Conservation (phyloP, 78 protist species). For the Pelomyxa schiedti region DNA sequence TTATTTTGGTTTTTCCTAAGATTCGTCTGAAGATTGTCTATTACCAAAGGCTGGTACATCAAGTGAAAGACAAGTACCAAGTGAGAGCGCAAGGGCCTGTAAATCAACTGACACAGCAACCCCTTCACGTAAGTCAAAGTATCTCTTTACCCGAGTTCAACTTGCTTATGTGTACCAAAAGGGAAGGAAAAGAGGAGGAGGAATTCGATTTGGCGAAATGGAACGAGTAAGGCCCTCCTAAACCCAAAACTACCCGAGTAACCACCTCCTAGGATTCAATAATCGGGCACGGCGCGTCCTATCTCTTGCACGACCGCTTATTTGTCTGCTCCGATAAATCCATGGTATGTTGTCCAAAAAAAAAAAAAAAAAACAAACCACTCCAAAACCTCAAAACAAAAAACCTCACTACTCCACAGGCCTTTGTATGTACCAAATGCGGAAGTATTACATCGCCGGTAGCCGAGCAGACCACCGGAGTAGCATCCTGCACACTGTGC, state of each 20-base stretch:
- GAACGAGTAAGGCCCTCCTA: too few relatives aligned
- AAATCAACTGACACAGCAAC: constrained; percentile 85
- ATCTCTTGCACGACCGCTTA: constrained; percentile 84
- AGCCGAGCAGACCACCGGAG: background rate
- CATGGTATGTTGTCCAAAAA: background rate
- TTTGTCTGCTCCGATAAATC: constrained; percentile 69
- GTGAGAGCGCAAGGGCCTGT: constrained; percentile 92
- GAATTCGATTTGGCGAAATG: constrained; percentile 99
- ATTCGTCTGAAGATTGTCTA: constrained; percentile 68
- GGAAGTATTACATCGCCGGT: background rate
- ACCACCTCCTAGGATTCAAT: too few relatives aligned
- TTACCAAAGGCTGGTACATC: constrained; percentile 98
- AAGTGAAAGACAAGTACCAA: constrained; percentile 97
- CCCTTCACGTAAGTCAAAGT: constrained; percentile 82
- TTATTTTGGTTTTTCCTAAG: background rate
- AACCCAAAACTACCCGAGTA: too few relatives aligned
- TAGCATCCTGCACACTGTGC: constrained; percentile 26
- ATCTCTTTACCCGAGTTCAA: background rate
- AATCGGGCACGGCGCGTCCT: constrained; percentile 89
- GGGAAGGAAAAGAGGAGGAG: constrained; percentile 74
- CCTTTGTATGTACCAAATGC: background rate
- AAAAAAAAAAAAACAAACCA: background rate
- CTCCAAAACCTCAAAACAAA: background rate
- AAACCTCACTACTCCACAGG: background rate
- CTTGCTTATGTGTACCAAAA: background rate